These are phyloP conservation scores for Neurospora pannonica DNA, from an alignment of 495 filamentous ascomycete species.

Conservation along the genomic window DNA sequence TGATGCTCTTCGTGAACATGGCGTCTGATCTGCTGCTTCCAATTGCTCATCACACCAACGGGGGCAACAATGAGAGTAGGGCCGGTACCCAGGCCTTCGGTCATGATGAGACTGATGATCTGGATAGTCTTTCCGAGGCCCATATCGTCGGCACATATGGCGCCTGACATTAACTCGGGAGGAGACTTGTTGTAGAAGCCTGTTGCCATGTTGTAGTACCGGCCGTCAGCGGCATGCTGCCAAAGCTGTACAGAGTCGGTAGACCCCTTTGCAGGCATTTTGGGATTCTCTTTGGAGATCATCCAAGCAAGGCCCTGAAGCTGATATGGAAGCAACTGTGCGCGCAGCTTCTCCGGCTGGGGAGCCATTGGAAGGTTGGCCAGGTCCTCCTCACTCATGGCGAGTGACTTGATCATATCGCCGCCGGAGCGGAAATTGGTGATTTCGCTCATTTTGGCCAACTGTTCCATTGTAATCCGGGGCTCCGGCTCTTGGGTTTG, in stretches of 20 bases:
- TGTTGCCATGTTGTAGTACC: constrained; percentile 69
- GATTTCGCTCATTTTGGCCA: constrained; percentile 56
- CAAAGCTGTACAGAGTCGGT: constrained; percentile 70
- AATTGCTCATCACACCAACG: constrained; percentile 86
- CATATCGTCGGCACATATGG: constrained; percentile 91
- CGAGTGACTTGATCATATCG: constrained; percentile 54
- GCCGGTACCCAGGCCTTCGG: constrained; percentile 40
- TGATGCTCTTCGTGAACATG: constrained; percentile 54
- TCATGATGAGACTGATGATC: constrained; percentile 70
- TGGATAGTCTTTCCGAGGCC: constrained; percentile 89
- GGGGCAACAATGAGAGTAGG: constrained; percentile 73
- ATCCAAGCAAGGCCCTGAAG: constrained; percentile 82
- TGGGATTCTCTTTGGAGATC: constrained; percentile 61
- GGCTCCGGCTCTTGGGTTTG: constrained; percentile 18
- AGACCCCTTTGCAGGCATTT: constrained; percentile 51
- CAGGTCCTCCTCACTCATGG: constrained; percentile 63
- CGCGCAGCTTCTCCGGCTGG: constrained; percentile 53
- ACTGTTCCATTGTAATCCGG: constrained; percentile 44
- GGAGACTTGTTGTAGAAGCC: constrained; percentile 49
- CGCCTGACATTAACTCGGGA: constrained; percentile 65
- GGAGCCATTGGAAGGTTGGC: constrained; percentile 63
- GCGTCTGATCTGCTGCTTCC: constrained; percentile 69
- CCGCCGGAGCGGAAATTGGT: constrained; percentile 50
- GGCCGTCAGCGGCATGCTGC: constrained; percentile 46
- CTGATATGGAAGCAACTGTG: constrained; percentile 71